Conservation (phyloP, 805 yeast species). For the Kuraishia hungarica region DNA sequence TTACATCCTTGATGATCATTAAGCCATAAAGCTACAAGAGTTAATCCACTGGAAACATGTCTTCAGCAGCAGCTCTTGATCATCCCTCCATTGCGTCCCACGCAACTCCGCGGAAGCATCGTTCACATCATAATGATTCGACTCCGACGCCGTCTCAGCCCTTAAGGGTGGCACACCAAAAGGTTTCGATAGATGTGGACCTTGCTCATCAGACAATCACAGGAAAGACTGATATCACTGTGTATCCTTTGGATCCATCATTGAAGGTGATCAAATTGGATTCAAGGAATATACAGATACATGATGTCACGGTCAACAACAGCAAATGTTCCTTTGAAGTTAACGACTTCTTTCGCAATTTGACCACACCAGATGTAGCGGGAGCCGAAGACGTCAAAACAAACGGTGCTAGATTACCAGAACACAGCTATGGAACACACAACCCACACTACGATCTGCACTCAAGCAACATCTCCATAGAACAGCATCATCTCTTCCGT, state of each 20-base stretch:
- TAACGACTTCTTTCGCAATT: slow-evolving; percentile 36
- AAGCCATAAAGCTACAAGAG: neutral
- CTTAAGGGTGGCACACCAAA: slow-evolving; percentile 79
- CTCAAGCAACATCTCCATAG: slow-evolving; percentile 29
- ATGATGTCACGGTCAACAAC: slow-evolving; percentile 57
- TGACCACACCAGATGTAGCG: slow-evolving; percentile 21
- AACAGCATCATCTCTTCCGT: slow-evolving; percentile 53
- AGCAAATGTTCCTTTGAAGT: slow-evolving; percentile 46
- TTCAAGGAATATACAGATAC: slow-evolving; percentile 66
- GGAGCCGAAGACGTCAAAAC: neutral
- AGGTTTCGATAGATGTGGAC: slow-evolving; percentile 74
- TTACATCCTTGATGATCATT: neutral
- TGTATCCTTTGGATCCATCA: slow-evolving; percentile 58
- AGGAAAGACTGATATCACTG: slow-evolving; percentile 79
- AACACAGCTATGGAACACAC: slow-evolving; percentile 19
- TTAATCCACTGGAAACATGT: neutral
- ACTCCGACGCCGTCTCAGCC: slow-evolving; percentile 22
- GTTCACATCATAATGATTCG: slow-evolving; percentile 7
- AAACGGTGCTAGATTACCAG: neutral
- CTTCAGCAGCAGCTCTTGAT: slow-evolving; percentile 1
- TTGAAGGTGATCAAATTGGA: slow-evolving; percentile 63
- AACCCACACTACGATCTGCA: slow-evolving; percentile 30
- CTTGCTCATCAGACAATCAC: slow-evolving; percentile 44
- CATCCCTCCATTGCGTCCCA: slow-evolving; percentile 16
- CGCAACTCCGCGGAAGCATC: slow-evolving; percentile 16